Evolutionary conservation across 495 filamentous ascomycete genomes (phyloP).

Genomic region (Haplographium delicatum): DNA sequence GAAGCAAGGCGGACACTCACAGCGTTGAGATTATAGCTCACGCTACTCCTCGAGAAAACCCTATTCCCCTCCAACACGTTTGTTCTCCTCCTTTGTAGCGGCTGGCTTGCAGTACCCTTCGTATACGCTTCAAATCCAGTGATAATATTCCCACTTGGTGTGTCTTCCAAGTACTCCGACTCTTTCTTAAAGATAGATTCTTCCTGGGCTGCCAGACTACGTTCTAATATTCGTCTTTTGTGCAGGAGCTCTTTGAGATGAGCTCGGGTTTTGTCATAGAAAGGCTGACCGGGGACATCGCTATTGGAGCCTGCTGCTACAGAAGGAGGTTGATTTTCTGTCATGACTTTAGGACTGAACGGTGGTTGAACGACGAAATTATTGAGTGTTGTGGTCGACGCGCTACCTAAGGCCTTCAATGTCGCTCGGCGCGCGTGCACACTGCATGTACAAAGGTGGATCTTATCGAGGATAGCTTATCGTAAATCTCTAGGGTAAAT

Average conservation of each 20-base stretch:
- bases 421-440: too few relatives aligned
- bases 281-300: constrained; percentile 38
- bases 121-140: constrained; percentile 96
- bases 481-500: too few relatives aligned
- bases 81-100: constrained; percentile 41
- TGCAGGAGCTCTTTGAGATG: constrained; percentile 44
- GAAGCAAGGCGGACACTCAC: constrained; percentile 27
- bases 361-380: constrained; percentile 1
- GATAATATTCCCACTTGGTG: constrained; percentile 89
- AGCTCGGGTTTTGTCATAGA: constrained; percentile 45
- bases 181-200: constrained; percentile 82
- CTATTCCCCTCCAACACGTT: constrained; percentile 46
- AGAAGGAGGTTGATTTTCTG: constrained; percentile 46
- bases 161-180: constrained; percentile 84
- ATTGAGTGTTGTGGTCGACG: too few relatives aligned
- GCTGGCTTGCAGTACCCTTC: constrained; percentile 58
- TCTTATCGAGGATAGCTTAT: too few relatives aligned
- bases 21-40: constrained; percentile 45
- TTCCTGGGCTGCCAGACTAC: constrained; percentile 46
- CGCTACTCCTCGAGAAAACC: constrained; percentile 55
- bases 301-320: constrained; percentile 26
- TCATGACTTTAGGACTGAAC: constrained; percentile 33
- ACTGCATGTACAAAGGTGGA: too few relatives aligned
- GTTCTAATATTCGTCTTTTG: constrained; percentile 38
- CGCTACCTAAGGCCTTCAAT: too few relatives aligned